These are phyloP conservation scores for Sugiyamaella novakii DNA, from an alignment of 1,139 yeast species.

Conservation along the genomic window DNA sequence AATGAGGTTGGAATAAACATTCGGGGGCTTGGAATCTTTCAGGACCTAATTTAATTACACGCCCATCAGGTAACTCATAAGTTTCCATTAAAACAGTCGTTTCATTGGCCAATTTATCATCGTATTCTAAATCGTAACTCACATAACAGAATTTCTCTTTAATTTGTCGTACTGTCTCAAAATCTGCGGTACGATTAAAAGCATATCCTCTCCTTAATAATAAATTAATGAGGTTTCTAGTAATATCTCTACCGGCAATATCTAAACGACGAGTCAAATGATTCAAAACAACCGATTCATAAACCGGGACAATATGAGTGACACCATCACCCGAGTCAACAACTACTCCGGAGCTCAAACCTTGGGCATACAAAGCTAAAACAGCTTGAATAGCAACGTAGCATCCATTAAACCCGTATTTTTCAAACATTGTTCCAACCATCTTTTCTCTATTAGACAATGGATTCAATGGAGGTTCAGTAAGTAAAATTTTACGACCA, in stretches of 20 bases:
- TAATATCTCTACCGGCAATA: slow-evolving; percentile 98
- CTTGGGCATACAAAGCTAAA: slow-evolving; percentile 94
- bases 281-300: slow-evolving; percentile 92
- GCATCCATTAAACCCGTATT: slow-evolving; percentile 92
- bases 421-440: slow-evolving; percentile 98
- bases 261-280: slow-evolving; percentile 91
- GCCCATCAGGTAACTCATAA: slow-evolving; percentile 95
- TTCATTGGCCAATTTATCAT: slow-evolving; percentile 83
- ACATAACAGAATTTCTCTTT: slow-evolving; percentile 96
- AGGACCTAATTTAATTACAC: slow-evolving; percentile 89
- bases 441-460: slow-evolving; percentile 86
- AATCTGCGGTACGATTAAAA: slow-evolving; percentile 96
- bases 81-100: slow-evolving; percentile 91
- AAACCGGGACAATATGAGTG: slow-evolving; percentile 96
- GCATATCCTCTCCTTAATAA: slow-evolving; percentile 96
- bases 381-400: slow-evolving; percentile 99
- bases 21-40: slow-evolving; percentile 98
- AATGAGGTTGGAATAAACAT: slow-evolving; percentile 93
- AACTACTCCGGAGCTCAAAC: slow-evolving; percentile 96
- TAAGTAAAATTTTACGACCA: slow-evolving; percentile 79
- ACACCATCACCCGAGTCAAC: slow-evolving; percentile 97
- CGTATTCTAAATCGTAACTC: slow-evolving; percentile 89
- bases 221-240: slow-evolving; percentile 87
- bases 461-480: slow-evolving; percentile 99
- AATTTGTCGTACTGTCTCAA: slow-evolving; percentile 96